Base-by-base conservation (phyloP, 495 filamentous ascomycete genomes). In the Jackrogersella multiformis region DNA sequence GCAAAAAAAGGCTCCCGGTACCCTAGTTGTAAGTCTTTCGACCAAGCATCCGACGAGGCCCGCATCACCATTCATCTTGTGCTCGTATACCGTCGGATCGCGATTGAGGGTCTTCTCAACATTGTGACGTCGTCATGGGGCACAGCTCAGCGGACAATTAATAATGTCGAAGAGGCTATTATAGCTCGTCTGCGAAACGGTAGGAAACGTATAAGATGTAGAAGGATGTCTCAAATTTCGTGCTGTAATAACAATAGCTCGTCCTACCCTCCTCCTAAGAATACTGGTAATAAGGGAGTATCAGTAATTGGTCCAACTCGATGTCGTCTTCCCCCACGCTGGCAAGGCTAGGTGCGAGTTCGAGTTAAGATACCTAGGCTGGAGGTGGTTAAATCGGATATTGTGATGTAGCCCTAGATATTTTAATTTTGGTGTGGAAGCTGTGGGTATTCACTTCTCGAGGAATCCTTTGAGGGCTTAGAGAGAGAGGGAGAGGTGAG, bases 1-100 rank as follows among this genome's bases (percentile, higher is more conserved):
- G 38, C 49, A 53, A 46, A 36, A 35, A 61, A 54, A 18, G 16
- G 34, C 41, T 54, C 21, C 16, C 46, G 65, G 69, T 84, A 89
- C 87, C 81, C 86, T 82, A 67, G 86, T 84, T 44, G 82, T 83
- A 59, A 89, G 80, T 74, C 87, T 82, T 76, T 88, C 87, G 70
- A 89, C 83, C 68, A 89, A 78, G 73, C 84, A 85, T 76, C 84
- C 81, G 64, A 89, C 86, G 73, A 89, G 77, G 75, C 81, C 84
- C 55, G 81, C 82, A 78, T 89, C 87, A 73, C 83, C 81, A 75
- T 84, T 88, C 86, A 89, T 89, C 70, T 73, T 75, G 73, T 73
- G 70, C 62, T 75, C 70, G 64, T 68, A 69, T 75, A 73, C 70
- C 64, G 68, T 69, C 66, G 68, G 61, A 49, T 71, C 55, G 66